These are phyloP conservation scores for Vanderwaltozyma yarrowii DNA, from an alignment of 805 yeast genomes.

Conservation along the genomic window DNA sequence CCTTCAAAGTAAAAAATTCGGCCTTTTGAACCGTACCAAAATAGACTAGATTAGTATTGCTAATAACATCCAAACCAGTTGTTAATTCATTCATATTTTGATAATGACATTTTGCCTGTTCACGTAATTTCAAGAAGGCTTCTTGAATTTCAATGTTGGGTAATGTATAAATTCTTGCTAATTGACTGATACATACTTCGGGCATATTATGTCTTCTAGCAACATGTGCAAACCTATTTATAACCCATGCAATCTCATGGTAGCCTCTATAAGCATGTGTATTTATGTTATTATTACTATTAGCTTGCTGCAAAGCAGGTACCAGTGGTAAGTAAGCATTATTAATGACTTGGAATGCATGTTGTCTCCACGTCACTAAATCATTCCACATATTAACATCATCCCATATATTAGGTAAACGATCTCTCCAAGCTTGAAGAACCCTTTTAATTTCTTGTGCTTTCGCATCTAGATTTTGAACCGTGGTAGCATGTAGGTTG, in stretches of 20 bases:
- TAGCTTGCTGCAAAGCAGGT: constrained; percentile 67
- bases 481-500: constrained; percentile 78
- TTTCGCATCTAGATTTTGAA: constrained; percentile 83
- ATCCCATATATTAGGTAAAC: constrained; percentile 94
- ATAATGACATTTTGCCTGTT: constrained; percentile 96
- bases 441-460: constrained; percentile 93
- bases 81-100: constrained; percentile 83
- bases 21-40: constrained; percentile 98
- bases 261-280: constrained; percentile 96
- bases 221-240: constrained; percentile 95
- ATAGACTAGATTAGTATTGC: constrained; percentile 90
- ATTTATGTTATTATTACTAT: constrained; percentile 60
- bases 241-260: constrained; percentile 99
- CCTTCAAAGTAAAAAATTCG: constrained; percentile 93
- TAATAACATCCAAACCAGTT: constrained; percentile 93
- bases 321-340: constrained; percentile 88
- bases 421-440: constrained; percentile 94
- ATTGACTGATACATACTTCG: constrained; percentile 87
- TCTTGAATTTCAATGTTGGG: constrained; percentile 98
- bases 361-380: constrained; percentile 96
- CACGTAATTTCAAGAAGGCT: constrained; percentile 89
- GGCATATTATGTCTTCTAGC: constrained; percentile 96
- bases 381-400: constrained; percentile 98
- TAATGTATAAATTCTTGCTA: constrained; percentile 85
- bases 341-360: constrained; percentile 93